These are phyloP conservation scores for Dioscorea alata DNA, from an alignment of 106 monocot genomes.

Conservation along the genomic window DNA sequence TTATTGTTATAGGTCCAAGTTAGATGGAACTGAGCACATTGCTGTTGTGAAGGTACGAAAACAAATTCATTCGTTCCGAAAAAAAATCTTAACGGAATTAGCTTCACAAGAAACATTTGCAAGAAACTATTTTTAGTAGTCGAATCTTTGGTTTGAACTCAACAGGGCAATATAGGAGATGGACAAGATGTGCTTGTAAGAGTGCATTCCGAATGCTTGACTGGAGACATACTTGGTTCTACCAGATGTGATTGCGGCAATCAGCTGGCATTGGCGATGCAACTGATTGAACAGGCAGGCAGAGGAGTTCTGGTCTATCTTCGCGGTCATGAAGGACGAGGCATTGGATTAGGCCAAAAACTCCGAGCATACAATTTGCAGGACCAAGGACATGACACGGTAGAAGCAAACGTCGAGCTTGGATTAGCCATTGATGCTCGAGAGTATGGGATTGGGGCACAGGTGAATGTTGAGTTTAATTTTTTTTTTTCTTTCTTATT, in stretches of 20 bases:
- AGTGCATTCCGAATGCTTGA: slow-evolving; percentile 90
- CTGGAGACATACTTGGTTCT: slow-evolving; percentile 84
- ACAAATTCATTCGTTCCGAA: no score
- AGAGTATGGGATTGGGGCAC: slow-evolving; percentile 87
- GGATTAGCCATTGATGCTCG: slow-evolving; percentile 77
- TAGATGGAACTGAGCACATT: slow-evolving; percentile 85
- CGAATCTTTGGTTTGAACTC: neutral
- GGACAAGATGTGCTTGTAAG: slow-evolving; percentile 81
- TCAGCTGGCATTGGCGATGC: slow-evolving; percentile 70
- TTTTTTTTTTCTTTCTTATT: neutral
- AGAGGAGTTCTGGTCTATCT: slow-evolving; percentile 91
- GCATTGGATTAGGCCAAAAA: slow-evolving; percentile 87
- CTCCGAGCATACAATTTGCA: slow-evolving; percentile 92
- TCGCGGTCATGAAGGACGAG: slow-evolving; percentile 91
- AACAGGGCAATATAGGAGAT: slow-evolving; percentile 82
- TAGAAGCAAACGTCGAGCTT: slow-evolving; percentile 85
- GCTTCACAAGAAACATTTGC: no score
- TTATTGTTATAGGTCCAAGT: slow-evolving; percentile 67
- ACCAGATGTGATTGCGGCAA: slow-evolving; percentile 87
- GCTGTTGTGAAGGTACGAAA: slow-evolving; percentile 72
- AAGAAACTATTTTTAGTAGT: no score
- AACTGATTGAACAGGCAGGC: slow-evolving; percentile 70
- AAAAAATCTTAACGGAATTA: no score
- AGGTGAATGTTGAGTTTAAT: slow-evolving; percentile 33
- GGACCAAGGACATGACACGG: slow-evolving; percentile 81